phyloP scores from a whole-genome alignment of 257 asterid species.

The Lantana camara region DNA sequence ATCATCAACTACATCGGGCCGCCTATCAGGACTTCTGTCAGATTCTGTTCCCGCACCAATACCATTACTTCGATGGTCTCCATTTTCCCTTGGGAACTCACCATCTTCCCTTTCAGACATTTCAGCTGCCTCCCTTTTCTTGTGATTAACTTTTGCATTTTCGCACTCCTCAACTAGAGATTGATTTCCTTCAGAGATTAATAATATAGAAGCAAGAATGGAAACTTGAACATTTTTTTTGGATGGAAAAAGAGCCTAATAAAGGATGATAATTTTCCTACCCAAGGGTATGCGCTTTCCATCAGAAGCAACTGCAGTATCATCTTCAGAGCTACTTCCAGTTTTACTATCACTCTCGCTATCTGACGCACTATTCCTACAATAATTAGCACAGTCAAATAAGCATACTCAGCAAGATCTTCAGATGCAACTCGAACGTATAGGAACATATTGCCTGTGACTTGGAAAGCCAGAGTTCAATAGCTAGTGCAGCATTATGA shows the following conservation, averaged over 20 bases:
- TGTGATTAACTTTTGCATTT: constrained; percentile 39
- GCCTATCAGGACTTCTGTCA: constrained; percentile 57
- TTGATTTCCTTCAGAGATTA: constrained; percentile 40
- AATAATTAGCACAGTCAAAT: constrained; percentile 22
- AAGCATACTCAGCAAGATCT: constrained; percentile 8
- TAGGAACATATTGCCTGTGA: constrained; percentile 1
- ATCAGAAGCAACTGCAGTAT: constrained; percentile 38
- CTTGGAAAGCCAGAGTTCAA: neutral
- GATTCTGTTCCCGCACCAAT: constrained; percentile 48
- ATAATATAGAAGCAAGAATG: constrained; percentile 2
- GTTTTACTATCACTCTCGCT: constrained; percentile 50
- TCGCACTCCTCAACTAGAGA: constrained; percentile 52
- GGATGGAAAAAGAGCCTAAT: neutral
- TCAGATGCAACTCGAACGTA: neutral
- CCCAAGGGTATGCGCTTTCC: constrained; percentile 51
- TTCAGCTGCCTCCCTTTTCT: constrained; percentile 49
- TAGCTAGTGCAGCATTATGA: neutral
- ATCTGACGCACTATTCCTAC: constrained; percentile 65
- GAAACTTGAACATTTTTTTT: neutral
- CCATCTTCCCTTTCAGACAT: constrained; percentile 74
- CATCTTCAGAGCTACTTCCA: constrained; percentile 59
- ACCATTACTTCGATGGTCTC: constrained; percentile 74
- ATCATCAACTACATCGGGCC: constrained; percentile 74
- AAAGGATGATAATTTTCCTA: constrained; percentile 31
- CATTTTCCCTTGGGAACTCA: constrained; percentile 85